These are phyloP conservation scores for Zizania palustris DNA, from an alignment of 202 grass and related monocot species.

Conservation along the genomic window DNA sequence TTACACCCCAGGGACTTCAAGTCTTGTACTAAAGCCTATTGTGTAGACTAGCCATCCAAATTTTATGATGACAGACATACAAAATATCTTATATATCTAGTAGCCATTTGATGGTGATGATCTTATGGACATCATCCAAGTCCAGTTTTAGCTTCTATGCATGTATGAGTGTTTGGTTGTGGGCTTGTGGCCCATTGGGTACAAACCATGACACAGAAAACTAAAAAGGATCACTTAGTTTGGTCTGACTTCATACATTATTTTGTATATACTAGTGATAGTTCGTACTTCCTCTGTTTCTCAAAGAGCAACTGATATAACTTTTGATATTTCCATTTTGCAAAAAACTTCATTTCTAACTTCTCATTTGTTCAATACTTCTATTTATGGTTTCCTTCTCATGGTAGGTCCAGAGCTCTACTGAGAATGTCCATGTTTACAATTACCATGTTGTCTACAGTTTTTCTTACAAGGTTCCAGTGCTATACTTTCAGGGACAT, in stretches of 20 bases:
- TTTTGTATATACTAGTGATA: neutral
- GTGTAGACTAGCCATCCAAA: neutral
- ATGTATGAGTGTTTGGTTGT: too few relatives aligned
- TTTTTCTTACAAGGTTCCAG: slow-evolving; percentile 77
- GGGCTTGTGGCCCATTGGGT: too few relatives aligned
- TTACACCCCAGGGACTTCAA: neutral
- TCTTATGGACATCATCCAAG: neutral
- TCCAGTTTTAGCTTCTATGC: neutral
- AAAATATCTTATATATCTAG: neutral
- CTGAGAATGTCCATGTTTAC: slow-evolving; percentile 55
- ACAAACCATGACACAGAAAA: neutral
- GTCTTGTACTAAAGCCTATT: neutral
- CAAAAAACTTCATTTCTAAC: neutral
- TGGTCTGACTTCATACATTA: neutral
- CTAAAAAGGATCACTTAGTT: neutral
- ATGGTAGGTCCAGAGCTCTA: slow-evolving; percentile 62
- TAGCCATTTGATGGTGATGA: neutral
- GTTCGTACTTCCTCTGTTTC: neutral
- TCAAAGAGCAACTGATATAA: neutral
- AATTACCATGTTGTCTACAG: slow-evolving; percentile 93
- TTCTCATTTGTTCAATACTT: neutral
- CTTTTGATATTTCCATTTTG: neutral
- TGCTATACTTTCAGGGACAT: slow-evolving; percentile 86
- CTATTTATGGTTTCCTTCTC: slow-evolving; percentile 32
- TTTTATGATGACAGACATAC: neutral